Percentiles rank a stretch among this genome's conserved stretches.
Evolutionary conservation across 805 yeast genomes (phyloP).

Genomic region (Saturnispora zaruensis): DNA sequence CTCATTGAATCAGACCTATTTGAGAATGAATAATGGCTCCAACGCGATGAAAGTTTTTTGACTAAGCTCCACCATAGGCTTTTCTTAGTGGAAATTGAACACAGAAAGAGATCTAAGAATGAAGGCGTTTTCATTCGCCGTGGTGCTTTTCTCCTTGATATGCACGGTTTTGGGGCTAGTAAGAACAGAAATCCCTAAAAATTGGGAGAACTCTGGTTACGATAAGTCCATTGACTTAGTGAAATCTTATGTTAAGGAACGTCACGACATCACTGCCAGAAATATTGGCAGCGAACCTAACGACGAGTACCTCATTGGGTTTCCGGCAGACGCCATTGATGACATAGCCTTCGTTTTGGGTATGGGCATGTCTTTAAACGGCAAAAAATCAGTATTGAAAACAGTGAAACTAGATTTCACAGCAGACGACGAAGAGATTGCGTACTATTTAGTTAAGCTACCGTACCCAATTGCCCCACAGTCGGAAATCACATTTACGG

Average conservation of each 20-base stretch:
- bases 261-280: conserved; percentile 42
- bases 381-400: conserved; percentile 17
- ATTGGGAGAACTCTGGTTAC: conserved; percentile 52
- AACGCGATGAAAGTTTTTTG: not conserved
- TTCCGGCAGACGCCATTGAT: conserved; percentile 38
- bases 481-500: conserved; percentile 38
- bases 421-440: conserved; percentile 17
- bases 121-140: not conserved
- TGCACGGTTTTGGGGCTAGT: not conserved
- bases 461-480: conserved; percentile 65
- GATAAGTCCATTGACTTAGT: conserved; percentile 54
- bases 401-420: conserved; percentile 8
- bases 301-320: conserved; percentile 46
- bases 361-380: conserved; percentile 14
- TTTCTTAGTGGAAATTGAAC: not conserved
- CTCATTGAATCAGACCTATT: conserved; percentile 2
- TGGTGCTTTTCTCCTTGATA: not conserved
- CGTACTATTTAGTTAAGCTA: conserved; percentile 42
- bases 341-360: conserved; percentile 24
- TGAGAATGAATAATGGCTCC: not conserved
- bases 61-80: not conserved
- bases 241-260: conserved; percentile 58
- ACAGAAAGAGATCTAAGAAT: not conserved
- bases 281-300: conserved; percentile 52
- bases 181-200: not conserved